Evolutionary conservation across 2,329 filamentous ascomycete genomes (phyloP), one percentile per base, ranked within the genome.

Genomic region (Xylariaceae sp.): DNA sequence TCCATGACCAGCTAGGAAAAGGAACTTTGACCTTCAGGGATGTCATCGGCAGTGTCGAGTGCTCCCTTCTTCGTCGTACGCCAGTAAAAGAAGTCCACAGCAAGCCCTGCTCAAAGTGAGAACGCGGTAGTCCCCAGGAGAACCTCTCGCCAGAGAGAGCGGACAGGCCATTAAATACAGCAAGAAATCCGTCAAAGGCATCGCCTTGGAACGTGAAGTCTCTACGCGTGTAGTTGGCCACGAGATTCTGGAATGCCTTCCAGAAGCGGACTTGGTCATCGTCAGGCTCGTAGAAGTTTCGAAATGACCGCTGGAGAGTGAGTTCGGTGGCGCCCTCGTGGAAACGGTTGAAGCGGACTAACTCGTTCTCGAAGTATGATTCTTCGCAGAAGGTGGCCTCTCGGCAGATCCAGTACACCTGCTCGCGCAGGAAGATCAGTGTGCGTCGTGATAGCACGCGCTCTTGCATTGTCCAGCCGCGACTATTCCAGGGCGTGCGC

Each of bases 121-220:
- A 51, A 47, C 49, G 55, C 51, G 55, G 55, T 18, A 51, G 37
- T 10, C 55, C 55, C 48, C 55, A 51, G n/a, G 13, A 17, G 30
- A 56, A 56, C 2, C 15, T 35, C 8, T 44, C 48, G 13, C 49
- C 55, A 52, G 23, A 56, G 1, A 39, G 47, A 30, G 48, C 15
- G 13, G 39, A 51, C 9, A 56, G 41, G 15, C 55, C 49, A 17
- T 56, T 37, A n/a, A 52, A 35, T 13, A 56, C 41, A 13, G 48
- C 30, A 18, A 44, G 55, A n/a, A 56, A 56, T 17, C 48, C 55
- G 39, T 18, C 17, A 2, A 18, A 18, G 2, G 17, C 17, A 18
- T 56, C 55, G 34, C 55, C 55, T 52, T 45, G 39, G 55, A 51
- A 56, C 41, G 48, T 56, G 55, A 56, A 56, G 18, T 15, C 30